Evolutionary conservation across 2,329 filamentous ascomycete species (phyloP), one percentile per base, ranked within the genome.

Genomic region (Coleophoma cylindrospora): DNA sequence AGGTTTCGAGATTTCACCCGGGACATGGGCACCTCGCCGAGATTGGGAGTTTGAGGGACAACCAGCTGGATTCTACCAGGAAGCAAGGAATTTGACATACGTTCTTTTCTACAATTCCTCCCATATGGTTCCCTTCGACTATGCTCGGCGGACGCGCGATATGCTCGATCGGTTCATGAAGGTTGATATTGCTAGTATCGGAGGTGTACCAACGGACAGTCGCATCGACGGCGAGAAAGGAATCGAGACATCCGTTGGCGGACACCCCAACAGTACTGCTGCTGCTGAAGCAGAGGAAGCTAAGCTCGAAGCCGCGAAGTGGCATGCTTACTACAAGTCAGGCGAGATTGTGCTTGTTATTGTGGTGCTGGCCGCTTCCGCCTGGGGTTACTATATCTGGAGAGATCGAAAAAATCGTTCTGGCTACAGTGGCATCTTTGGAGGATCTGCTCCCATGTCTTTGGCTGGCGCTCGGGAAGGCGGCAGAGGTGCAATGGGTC

Each of bases 71-170:
- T 89, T 95, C 64, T 99, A 92, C 76, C 95, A 99, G 69, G 83
- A 91, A 66, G 92, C 94, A 2, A 84, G 95, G 57, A 99, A 99
- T 70, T 72, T 99, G 54, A 96, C 94, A 1, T 99, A 99, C 65
- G 85, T 99, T 33, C 77, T 95, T 38, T 96, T 97, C 71, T 89
- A 95, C 74, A 95, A 99, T 68, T 84, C 90, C 14, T 95, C 89
- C 45, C 94, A 99, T 69, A 99, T 99, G 94, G 94, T 99, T 1
- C 95, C 94, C 1, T 97, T 94, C 64, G 92, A 99, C 68, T 88
- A 87, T 61, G 86, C 92, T 1, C 84, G 90, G 44, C 86, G 91
- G 53, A 87, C 85, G 17, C 83, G 92, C 54, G 94, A 97, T 67
- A 99, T 99, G 94, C 83, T 99, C 14, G 92, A 99, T 69, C 87